Evolutionary conservation across 768 basidiomycete species (phyloP), one percentile per base, ranked within the genome.

Genomic region (Sarcomyxa edulis): DNA sequence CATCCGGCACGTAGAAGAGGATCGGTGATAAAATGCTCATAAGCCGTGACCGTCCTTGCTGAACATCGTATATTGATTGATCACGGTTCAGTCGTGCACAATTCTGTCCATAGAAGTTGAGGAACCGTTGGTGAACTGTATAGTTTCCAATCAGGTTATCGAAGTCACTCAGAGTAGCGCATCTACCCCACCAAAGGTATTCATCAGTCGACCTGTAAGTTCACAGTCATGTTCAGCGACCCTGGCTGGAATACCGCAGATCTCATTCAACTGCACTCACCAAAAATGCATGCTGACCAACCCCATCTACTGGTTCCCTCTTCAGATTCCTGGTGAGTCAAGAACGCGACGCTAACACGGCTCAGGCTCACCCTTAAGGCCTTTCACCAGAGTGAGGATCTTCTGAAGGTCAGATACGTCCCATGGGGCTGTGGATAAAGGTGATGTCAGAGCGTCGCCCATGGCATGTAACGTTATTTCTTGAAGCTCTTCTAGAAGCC

Each of bases 1-100:
- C 54, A 25, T 71, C 58, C 0, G 80, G 78, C 3, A 65, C 60
- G 31, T 59, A 68, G 53, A 80, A 81, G 5, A 79, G 53, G 4
- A 76, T 15, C 0, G 64, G 64, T 1, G 69, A 69, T 2, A 69
- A 32, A 1, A 54, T 34, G 6, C 37, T 52, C 49, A 78, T 66
- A 14, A 65, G 45, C 23, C 39, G 47, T 0, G 77, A 72, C 10
- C 55, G 60, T 21, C n/a, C n/a, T n/a, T n/a, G n/a, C n/a, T n/a
- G n/a, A n/a, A n/a, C n/a, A n/a, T n/a, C n/a, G n/a, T n/a, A n/a
- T n/a, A 44, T 40, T 0, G 63, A 57, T 43, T 61, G 57, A 23
- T 58, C 44, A 4, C 54, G 52, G 20, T 57, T 48, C 1, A 75
- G 55, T 9, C 73, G 68, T 6, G 66, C 68, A 27, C 62, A 61